A percentile compares a stretch with the other conserved stretches of the same genome.
These are phyloP conservation scores for Arthrobotrys conoides DNA, from an alignment of 2,329 filamentous ascomycete genomes.

Conservation along the genomic window DNA sequence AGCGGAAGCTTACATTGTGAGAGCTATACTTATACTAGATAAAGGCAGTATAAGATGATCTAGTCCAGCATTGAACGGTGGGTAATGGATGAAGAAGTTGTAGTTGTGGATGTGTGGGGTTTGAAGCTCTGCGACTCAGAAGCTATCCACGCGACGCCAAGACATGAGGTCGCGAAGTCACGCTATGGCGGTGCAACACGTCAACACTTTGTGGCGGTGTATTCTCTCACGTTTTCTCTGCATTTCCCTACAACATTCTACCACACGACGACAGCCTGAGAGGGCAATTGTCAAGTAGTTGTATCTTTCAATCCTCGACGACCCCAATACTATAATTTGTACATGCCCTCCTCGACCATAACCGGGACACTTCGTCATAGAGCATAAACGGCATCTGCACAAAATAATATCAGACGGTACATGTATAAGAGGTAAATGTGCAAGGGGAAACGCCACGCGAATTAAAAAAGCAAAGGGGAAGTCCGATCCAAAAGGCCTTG, in stretches of 20 bases:
- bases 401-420: too few relatives aligned
- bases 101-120: neutral
- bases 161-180: constrained; percentile 50
- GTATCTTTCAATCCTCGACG: too few relatives aligned
- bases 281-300: too few relatives aligned
- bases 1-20: constrained; percentile 32
- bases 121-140: constrained; percentile 11
- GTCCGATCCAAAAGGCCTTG: constrained; percentile 29
- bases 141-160: constrained; percentile 9
- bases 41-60: neutral
- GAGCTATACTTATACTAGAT: neutral
- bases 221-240: too few relatives aligned
- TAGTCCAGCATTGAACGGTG: neutral
- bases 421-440: neutral
- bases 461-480: constrained; percentile 35
- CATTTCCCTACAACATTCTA: too few relatives aligned
- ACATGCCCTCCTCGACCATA: too few relatives aligned
- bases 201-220: constrained; percentile 28
- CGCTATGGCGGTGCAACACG: constrained; percentile 40
- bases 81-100: neutral
- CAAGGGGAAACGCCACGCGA: constrained; percentile 4
- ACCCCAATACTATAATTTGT: too few relatives aligned
- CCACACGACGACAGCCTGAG: too few relatives aligned
- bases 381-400: too few relatives aligned
- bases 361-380: too few relatives aligned